Conservation (phyloP, 371 early-diverging fungal species). For the Zopfochytrium polystomum region DNA sequence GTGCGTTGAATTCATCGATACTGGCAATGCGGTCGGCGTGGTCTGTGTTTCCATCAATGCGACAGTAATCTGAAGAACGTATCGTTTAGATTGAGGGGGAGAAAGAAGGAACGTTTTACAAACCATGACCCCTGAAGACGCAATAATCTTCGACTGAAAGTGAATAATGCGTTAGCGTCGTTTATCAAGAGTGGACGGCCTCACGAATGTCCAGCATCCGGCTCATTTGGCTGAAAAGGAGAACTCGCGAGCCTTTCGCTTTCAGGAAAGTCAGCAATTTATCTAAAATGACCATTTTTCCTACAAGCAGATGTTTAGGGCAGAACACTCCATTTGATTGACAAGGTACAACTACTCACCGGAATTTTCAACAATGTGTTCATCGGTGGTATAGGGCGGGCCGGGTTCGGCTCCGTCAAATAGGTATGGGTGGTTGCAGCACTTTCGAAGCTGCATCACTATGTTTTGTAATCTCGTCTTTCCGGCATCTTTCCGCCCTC, state of each 20-base stretch:
- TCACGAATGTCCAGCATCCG: conserved; percentile 90
- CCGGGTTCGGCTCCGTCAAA: conserved; percentile 97
- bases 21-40: conserved; percentile 90
- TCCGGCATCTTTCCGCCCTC: conserved; percentile 45
- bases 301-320: conserved; percentile 13
- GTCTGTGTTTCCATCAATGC: conserved; percentile 96
- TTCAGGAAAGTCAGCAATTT: conserved; percentile 80
- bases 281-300: conserved; percentile 92
- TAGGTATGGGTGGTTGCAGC: conserved; percentile 99
- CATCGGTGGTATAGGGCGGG: conserved; percentile 96
- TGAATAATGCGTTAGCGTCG: not conserved
- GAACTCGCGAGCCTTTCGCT: conserved; percentile 91
- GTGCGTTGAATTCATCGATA: conserved; percentile 95
- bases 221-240: conserved; percentile 99
- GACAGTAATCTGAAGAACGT: conserved; percentile 93
- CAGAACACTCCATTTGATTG: not conserved
- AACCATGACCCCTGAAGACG: conserved; percentile 78
- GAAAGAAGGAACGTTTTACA: too few relatives aligned
- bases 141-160: conserved; percentile 92
- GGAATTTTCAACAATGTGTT: conserved; percentile 91
- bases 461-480: conserved; percentile 85
- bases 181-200: conserved; percentile 5
- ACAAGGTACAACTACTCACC: conserved; percentile 48
- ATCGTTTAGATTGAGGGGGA: too few relatives aligned
- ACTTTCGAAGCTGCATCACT: conserved; percentile 99